Conservation (phyloP, 2,329 filamentous ascomycete species). For the Anthostomella pinea region DNA sequence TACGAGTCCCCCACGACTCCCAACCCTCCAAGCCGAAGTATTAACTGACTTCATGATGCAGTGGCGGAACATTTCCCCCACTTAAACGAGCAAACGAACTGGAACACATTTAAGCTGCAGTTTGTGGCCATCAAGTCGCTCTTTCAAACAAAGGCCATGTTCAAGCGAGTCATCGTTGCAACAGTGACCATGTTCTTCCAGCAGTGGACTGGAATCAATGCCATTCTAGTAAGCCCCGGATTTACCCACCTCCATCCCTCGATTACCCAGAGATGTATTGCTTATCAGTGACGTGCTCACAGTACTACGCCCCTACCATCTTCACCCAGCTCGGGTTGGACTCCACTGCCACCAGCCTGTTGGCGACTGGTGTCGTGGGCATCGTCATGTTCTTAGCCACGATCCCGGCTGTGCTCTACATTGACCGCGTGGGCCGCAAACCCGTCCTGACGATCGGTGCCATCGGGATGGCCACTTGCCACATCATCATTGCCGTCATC, state of each 20-base stretch:
- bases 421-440: constrained; percentile 63
- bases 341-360: constrained; percentile 49
- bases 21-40: background rate
- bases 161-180: constrained; percentile 62
- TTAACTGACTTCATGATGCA: constrained; percentile 3
- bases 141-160: constrained; percentile 64
- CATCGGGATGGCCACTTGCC: constrained; percentile 67
- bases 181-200: constrained; percentile 63
- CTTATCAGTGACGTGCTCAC: background rate
- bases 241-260: background rate
- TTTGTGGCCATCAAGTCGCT: constrained; percentile 65
- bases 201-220: constrained; percentile 51
- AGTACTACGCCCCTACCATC: constrained; percentile 65
- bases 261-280: background rate
- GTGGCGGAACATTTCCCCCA: constrained; percentile 67
- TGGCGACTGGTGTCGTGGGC: constrained; percentile 70
- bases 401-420: constrained; percentile 63
- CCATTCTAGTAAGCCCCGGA: constrained; percentile 42
- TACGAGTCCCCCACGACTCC: no score
- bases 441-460: constrained; percentile 62
- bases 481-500: constrained; percentile 70
- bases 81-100: constrained; percentile 54
- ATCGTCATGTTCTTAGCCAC: constrained; percentile 69
- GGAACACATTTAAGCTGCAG: constrained; percentile 66
- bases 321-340: constrained; percentile 64